Base-by-base conservation (phyloP, 2,329 filamentous ascomycete species). In the Penicillium sp. region DNA sequence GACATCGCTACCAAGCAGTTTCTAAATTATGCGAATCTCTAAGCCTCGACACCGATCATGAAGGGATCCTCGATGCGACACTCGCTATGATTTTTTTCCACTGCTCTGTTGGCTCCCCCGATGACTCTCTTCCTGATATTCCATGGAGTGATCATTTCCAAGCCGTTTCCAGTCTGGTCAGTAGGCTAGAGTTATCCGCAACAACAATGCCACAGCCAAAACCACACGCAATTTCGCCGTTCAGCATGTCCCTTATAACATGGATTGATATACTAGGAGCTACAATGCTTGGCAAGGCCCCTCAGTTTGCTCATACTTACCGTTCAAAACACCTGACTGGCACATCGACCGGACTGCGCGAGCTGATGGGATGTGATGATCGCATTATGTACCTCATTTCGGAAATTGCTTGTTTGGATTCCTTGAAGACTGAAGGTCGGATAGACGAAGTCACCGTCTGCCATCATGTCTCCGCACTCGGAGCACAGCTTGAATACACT, bases 261-360 rank as follows among this genome's bases (percentile, higher is more conserved):
- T 97, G 93, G 93, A 95, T 97, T 64, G 93, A 99, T 71, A 96
- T 99, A 59, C 82, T 97, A 29, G 93, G 93, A 55, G 86, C 91
- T 2, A 95, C 91, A 9, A 95, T 99, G 84, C 81, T 88, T 55
- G 91, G 91, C 29, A 82, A 83, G 49, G 87, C 89, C 9, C 93
- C 93, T 7, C 81, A 82, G 8, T 97, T 96, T 65, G 90, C 93
- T 4, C 88, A 96, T 74, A 89, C 87, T n/a, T 99, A 97, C 74
- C 86, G 93, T 41, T 86, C 93, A 69, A 95, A 96, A 78, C 89
- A 95, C 69, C 81, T 95, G 43, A 75, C 70, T 41, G 74, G 76
- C 19, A 73, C 78, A 5, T 73, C 75, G 2, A 87, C 88, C 9
- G 93, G 93, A 10, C 80, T 99, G 31, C 84, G 87, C 45, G 90